Percentiles rank a stretch among this genome's conserved stretches.
Conservation (phyloP, 164 flowering plant species). For the Tetracentron sinense region DNA sequence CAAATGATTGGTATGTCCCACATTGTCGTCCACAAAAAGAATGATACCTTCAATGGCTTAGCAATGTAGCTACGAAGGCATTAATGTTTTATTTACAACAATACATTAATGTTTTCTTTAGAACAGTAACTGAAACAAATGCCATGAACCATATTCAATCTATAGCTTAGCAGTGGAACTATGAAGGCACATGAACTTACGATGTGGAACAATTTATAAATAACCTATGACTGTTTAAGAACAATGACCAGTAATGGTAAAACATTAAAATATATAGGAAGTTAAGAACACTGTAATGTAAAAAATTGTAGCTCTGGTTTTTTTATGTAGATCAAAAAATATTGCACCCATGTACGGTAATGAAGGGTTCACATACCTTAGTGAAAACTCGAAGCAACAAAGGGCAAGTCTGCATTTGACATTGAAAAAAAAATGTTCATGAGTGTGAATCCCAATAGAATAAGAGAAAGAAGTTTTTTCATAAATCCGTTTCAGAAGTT, state of each 20-base stretch:
- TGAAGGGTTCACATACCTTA: slow-evolving; percentile 43
- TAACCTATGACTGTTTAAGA: not conserved
- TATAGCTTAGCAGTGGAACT: not conserved
- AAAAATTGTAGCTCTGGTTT: not conserved
- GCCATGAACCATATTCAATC: not conserved
- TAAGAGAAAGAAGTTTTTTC: not conserved
- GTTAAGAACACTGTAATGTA: not conserved
- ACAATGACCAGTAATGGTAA: not conserved
- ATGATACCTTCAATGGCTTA: too few relatives aligned
- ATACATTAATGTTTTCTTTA: too few relatives aligned
- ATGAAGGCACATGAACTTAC: not conserved
- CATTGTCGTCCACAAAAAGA: too few relatives aligned
- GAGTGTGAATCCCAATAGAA: not conserved
- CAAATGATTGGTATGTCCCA: too few relatives aligned
- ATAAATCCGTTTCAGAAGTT: not conserved
- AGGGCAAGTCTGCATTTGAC: slow-evolving; percentile 67
- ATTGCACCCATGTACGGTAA: not conserved
- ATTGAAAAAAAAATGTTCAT: not conserved
- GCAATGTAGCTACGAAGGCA: too few relatives aligned
- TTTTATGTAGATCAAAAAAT: not conserved
- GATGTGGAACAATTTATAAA: too few relatives aligned
- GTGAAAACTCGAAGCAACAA: slow-evolving; percentile 82
- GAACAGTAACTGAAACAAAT: too few relatives aligned
- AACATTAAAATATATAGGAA: not conserved
- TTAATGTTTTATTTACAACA: too few relatives aligned